Percentiles rank a stretch among this genome's conserved stretches.
Evolutionary conservation across 495 filamentous ascomycete genomes (phyloP).

Genomic region (Talaromyces nanjingensis): DNA sequence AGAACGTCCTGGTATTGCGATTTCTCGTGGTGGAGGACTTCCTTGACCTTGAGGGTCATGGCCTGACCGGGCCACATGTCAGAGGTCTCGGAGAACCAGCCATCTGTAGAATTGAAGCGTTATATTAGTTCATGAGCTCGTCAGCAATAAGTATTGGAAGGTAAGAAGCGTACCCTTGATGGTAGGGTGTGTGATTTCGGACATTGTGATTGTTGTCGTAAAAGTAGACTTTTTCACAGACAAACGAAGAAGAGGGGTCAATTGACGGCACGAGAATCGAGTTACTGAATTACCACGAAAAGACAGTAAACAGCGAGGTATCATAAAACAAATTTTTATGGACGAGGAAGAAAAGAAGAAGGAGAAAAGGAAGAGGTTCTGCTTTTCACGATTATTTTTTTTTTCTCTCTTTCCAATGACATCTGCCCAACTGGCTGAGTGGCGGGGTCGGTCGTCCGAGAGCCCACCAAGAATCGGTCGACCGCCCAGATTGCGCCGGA

Average conservation of each 20-base stretch:
- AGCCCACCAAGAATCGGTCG: not conserved
- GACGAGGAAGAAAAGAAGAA: constrained; percentile 10
- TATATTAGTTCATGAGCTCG: too few relatives aligned
- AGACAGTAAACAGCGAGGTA: not conserved
- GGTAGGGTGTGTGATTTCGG: constrained; percentile 52
- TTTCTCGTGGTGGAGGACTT: constrained; percentile 97
- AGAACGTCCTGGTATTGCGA: constrained; percentile 98
- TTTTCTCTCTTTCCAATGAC: constrained; percentile 5
- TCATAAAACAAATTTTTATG: not conserved
- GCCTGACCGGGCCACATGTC: constrained; percentile 99
- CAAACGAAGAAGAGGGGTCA: not conserved
- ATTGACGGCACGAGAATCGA: constrained; percentile 3
- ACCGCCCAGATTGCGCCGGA: not conserved
- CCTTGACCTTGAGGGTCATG: constrained; percentile 96
- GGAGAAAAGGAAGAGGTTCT: constrained; percentile 4
- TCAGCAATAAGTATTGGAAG: too few relatives aligned
- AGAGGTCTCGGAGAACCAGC: constrained; percentile 98
- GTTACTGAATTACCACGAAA: not conserved
- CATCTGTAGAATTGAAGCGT: constrained; percentile 47
- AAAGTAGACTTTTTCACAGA: not conserved
- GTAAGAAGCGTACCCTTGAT: constrained; percentile 45
- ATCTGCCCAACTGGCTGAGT: not conserved
- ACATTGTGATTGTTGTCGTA: constrained; percentile 27
- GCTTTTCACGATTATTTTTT: constrained; percentile 12
- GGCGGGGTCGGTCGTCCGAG: constrained; percentile 8